Base-by-base conservation (phyloP, 2,329 filamentous ascomycete species). In the Fusarium protoensiforme region DNA sequence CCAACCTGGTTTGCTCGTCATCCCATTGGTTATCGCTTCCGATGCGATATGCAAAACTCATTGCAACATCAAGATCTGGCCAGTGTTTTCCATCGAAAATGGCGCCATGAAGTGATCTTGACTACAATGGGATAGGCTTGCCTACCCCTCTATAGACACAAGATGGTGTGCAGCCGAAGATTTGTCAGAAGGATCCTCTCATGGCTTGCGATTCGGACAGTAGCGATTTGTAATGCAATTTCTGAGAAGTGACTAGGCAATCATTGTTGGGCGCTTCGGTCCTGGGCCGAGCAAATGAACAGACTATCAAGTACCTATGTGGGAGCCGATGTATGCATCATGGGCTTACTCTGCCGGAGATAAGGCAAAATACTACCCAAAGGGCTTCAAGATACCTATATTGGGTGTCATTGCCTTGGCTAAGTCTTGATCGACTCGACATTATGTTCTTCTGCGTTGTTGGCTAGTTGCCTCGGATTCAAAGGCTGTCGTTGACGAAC, bases 41-140 rank as follows among this genome's bases (percentile, higher is more conserved):
- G 29, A 41, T 72, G 70, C 24, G 48, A 72, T 73, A 64, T 67
- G 70, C 35, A 58, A 64, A 58, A 22, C 3, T 7, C 27, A 72
- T 73, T 70, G 70, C 70, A 64, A 71, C 70, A 72, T 71, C 10
- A 18, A 43, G 7, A 7, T 1, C 8, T 16, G 4, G 11, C 56
- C 46, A 59, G 51, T 65, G 0, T 1, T 14, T 13, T 61, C 16
- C 11, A 0, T 1, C 2, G 18, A 3, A 57, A 4, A 65, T 65
- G 1, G 20, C 56, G 69, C 20, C 0, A 68, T 65, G 11, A 24
- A 63, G 18, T 7, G 51, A 51, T 53, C 29, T 43, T 68, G 35
- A 9, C 64, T 54, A 11, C 7, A 58, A 68, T 2, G 24, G 58
- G 64, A 35, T 35, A 66, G 51, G 36, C 46, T 22, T 51, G 64